Evolutionary conservation across 257 asterid genomes (phyloP), one percentile per base, ranked within the genome.

Genomic region (Lithospermum erythrorhizon): DNA sequence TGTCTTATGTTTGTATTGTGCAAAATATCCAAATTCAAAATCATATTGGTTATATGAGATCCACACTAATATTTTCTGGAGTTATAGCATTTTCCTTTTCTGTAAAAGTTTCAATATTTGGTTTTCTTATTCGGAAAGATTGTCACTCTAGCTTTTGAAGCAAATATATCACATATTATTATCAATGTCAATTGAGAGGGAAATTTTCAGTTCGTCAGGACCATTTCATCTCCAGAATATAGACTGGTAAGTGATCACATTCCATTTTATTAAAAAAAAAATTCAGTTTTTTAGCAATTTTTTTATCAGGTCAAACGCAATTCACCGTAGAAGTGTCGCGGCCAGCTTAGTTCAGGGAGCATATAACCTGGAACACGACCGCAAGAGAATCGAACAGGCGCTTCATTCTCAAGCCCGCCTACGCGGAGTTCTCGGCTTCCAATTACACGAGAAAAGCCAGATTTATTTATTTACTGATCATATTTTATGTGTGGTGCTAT

Each of bases 351-450:
- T 89, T 37, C 77, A 76, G 63, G 84, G 97, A n/a, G 87, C 73
- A 0, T 84, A 82, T 75, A 58, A 65, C 4, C 72, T 82, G 13
- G 95, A 89, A 66, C 70, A 74, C 0, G 95, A 89, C 65, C 78
- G 95, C 6, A 80, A 73, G 3, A 69, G 72, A 63, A 73, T 73
- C 22, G 81, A 83, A 2, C 74, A 72, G 2, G 84, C 76, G 61
- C 72, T 70, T 13, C 64, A 74, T 6, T 85, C 87, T 20, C 72
- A 77, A 21, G 97, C 94, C 22, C 83, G 0, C 83, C 88, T 0
- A 86, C 95, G 97, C 86, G 94, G 95, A 75, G 76, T 1, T 84
- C 86, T 84, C 71, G 61, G 76, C n/a, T 86, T 89, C 75, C 70
- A 21, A 1, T 45, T 81, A 8, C 15, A 27, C 75, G 79, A 78